Base-by-base conservation (phyloP, 1,139 yeast genomes). In the Pneumocystis canis region DNA sequence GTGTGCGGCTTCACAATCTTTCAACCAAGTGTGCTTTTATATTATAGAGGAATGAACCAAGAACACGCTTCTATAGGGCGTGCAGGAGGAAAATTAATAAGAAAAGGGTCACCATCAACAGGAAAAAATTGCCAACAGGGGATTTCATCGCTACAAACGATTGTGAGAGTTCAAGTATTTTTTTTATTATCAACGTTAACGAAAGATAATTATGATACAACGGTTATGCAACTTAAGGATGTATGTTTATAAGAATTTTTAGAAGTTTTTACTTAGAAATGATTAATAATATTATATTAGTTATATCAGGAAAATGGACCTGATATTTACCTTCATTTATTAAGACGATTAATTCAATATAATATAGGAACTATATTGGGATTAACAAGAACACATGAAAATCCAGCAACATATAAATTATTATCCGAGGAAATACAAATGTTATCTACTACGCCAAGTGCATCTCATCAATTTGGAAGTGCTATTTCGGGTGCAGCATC, bases 91-190 rank as follows among this genome's bases (percentile, higher is more conserved):
- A 37, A 14, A 14, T 18, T 18, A 2, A 18, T 37, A 5, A n/a
- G 54, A 20, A 25, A 31, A n/a, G 16, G 31, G 54, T 25, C 30
- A 25, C 54, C 47, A 11, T 32, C 30, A 14, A 2, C 32, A 40
- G 54, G 31, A 25, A 30, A 47, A 25, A 25, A 31, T n/a, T 47
- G 31, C 3, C 54, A 30, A 5, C 54, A 47, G 14, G 54, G 54
- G 3, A 47, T 47, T 14, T 47, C 54, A 20, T 47, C 54, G 30
- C 16, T 47, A 20, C 73, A 76, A 63, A 78, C 79, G 71, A 79
- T 79, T 61, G 73, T 79, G 60, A 71, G 78, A 66, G 79, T 82
- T 59, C 87, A 84, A 71, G 71, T 84, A 61, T 77, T 81, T 28
- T 76, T 84, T 60, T 73, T 83, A 63, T 73, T 80, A 60, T 74